A percentile compares a stretch with the other conserved stretches of the same genome.
Conservation (phyloP, 176 grass and related monocot species). For the Musa troglodytarum region DNA sequence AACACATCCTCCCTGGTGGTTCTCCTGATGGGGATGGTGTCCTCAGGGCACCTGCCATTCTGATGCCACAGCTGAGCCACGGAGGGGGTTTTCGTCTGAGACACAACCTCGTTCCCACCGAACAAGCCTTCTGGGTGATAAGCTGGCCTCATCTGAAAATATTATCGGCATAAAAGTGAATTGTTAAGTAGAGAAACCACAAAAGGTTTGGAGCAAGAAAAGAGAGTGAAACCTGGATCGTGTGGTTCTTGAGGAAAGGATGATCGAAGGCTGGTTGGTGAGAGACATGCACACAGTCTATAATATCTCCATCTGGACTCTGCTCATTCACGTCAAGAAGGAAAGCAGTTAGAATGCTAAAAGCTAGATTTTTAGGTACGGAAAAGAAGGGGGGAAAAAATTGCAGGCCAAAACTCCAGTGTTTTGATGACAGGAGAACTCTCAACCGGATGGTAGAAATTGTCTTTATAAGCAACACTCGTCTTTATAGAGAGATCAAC, state of each 20-base stretch:
- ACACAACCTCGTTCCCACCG: constrained; percentile 30
- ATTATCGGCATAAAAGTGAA: not conserved
- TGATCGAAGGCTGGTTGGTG: constrained; percentile 3
- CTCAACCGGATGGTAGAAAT: not conserved
- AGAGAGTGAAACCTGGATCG: constrained; percentile 6
- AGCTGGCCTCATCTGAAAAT: not conserved
- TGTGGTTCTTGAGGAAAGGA: constrained; percentile 5
- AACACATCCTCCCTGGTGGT: constrained; percentile 48
- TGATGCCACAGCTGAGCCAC: constrained; percentile 53
- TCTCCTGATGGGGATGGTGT: constrained; percentile 51
- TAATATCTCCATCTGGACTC: constrained; percentile 4
- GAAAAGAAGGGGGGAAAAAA: not conserved
- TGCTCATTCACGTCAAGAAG: not conserved
- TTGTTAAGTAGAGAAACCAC: not conserved
- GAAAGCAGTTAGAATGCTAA: not conserved
- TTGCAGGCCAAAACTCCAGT: not conserved
- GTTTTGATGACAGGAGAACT: not conserved
- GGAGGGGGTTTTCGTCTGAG: constrained; percentile 13
- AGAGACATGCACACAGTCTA: constrained; percentile 2
- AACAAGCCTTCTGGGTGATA: constrained; percentile 10
- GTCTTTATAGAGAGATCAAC: too few relatives aligned
- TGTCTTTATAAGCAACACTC: not conserved
- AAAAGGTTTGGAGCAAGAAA: not conserved
- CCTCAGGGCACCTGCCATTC: constrained; percentile 46
- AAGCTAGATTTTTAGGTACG: not conserved